Conservation (phyloP, 2,329 filamentous ascomycete genomes). For the Ascochyta koolunga region DNA sequence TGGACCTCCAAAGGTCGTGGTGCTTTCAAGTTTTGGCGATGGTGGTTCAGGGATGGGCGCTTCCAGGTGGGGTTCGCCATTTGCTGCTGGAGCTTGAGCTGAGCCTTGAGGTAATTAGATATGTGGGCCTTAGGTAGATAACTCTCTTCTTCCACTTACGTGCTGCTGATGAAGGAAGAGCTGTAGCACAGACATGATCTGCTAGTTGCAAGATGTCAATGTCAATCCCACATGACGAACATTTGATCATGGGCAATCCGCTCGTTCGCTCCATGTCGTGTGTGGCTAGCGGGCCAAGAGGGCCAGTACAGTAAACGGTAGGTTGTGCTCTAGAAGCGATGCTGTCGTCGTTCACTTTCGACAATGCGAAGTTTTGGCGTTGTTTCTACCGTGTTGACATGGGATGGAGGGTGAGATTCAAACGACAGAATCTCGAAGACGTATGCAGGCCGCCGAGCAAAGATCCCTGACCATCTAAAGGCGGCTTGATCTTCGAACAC, state of each 20-base stretch:
- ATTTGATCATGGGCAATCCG: constrained; percentile 48
- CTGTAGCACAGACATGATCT: constrained; percentile 73
- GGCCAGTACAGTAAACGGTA: constrained; percentile 3
- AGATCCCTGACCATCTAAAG: constrained; percentile 31
- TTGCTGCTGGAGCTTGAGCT: neutral
- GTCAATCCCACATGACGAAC: constrained; percentile 55
- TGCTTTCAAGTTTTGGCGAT: constrained; percentile 40
- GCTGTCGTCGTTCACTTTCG: constrained; percentile 3
- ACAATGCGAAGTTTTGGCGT: constrained; percentile 12
- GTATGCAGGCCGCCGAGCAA: constrained; percentile 26
- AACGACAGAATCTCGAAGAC: constrained; percentile 25
- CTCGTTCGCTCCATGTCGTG: constrained; percentile 39
- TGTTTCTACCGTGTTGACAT: constrained; percentile 34
- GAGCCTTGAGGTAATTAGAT: neutral
- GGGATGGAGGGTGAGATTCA: constrained; percentile 25
- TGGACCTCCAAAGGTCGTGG: constrained; percentile 37
- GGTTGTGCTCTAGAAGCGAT: constrained; percentile 8
- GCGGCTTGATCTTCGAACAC: constrained; percentile 36
- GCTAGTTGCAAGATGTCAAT: constrained; percentile 87
- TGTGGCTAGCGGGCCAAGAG: constrained; percentile 18
- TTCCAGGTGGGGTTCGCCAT: constrained; percentile 9
- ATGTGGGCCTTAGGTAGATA: neutral
- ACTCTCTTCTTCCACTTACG: constrained; percentile 49
- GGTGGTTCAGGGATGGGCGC: constrained; percentile 9
- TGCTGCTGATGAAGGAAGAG: constrained; percentile 39